Base-by-base conservation (phyloP, 768 basidiomycete species). In the Mycena leptocephala region DNA sequence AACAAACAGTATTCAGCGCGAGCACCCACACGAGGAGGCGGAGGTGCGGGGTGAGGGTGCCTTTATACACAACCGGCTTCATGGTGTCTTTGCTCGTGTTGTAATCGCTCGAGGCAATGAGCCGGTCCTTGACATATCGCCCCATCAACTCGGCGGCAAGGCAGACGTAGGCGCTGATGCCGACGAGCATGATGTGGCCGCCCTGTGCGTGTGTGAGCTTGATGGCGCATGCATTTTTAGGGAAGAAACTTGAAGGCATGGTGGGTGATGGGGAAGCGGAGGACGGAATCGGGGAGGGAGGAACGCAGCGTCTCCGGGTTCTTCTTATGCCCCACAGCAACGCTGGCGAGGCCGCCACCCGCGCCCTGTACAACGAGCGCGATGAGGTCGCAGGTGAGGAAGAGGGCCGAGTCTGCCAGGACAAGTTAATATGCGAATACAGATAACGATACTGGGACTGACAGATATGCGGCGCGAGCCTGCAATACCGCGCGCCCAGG, bases 301-400 rank as follows among this genome's bases (percentile, higher is more conserved):
- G n/a, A n/a, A 24, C 48, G 48, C n/a, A 61, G 33, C 13, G 3
- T 7, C 10, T 37, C 22, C 6, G 55, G 55, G 48, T 56, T 22
- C 33, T 41, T 26, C 33, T 39, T 51, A 5, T 28, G 16, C 26
- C 37, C 51, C 14, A 69, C 67, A 13, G 26, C 51, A 26, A 82
- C 78, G 28, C 41, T 48, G 3, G 89, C 89, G 6, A 76, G 72
- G 2, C 82, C 88, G 48, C 89, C 90, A n/a, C 90, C 90, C 10
- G 83, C 77, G n/a, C 87, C 89, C 80, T 91, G 90, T 5, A 90
- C 81, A 56, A 87, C 77, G 20, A 91, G 84, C 20, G 89, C 85
- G 46, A 87, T 72, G 48, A 88, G 70, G 72, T 90, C 89, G 3
- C 48, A 55, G 24, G 51, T 16, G 18, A 32, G 18, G 18, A 26